Evolutionary conservation across 106 monocot species (phyloP).

Genomic region (Amphibolis antarctica): DNA sequence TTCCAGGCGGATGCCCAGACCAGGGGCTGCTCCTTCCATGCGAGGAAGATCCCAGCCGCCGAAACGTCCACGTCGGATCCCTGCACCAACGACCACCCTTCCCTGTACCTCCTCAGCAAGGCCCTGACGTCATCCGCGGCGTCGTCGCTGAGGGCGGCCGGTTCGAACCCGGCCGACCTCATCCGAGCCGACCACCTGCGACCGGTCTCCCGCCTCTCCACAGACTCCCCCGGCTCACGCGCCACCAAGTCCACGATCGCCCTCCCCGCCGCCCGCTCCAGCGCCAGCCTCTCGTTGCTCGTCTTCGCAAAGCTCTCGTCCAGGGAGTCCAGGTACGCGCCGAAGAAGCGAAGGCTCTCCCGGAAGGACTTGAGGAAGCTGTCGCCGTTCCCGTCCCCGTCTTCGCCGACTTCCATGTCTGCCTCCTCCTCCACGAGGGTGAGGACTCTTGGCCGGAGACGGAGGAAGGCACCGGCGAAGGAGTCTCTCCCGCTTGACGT

Average conservation of each 20-base stretch:
- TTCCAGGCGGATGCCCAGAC: conserved; percentile 80
- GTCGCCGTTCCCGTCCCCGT: conserved; percentile 19
- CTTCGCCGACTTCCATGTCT: conserved; percentile 21
- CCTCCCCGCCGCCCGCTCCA: conserved; percentile 53
- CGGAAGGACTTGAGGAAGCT: conserved; percentile 35
- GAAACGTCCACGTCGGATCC: conserved; percentile 7
- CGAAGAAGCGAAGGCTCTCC: conserved; percentile 45
- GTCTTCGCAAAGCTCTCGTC: conserved; percentile 66
- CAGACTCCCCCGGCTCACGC: conserved; percentile 38
- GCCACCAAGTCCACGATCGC: conserved; percentile 65
- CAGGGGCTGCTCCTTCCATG: conserved; percentile 65
- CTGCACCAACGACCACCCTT: conserved; percentile 49
- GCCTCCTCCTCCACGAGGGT: conserved; percentile 81
- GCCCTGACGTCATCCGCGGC: conserved; percentile 57
- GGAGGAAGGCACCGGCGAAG: conserved; percentile 19
- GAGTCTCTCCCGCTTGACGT: conserved; percentile 27
- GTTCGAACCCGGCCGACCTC: conserved; percentile 38
- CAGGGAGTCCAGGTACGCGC: conserved; percentile 57
- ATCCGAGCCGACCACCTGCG: conserved; percentile 40
- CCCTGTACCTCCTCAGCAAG: conserved; percentile 52
- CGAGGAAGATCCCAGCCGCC: conserved; percentile 38
- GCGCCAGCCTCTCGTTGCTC: conserved; percentile 69
- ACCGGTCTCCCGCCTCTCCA: conserved; percentile 55
- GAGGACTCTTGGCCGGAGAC: conserved; percentile 40
- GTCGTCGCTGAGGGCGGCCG: conserved; percentile 57